Evolutionary conservation across 148 eudicot species (phyloP).

Genomic region (Linanthus parryae): DNA sequence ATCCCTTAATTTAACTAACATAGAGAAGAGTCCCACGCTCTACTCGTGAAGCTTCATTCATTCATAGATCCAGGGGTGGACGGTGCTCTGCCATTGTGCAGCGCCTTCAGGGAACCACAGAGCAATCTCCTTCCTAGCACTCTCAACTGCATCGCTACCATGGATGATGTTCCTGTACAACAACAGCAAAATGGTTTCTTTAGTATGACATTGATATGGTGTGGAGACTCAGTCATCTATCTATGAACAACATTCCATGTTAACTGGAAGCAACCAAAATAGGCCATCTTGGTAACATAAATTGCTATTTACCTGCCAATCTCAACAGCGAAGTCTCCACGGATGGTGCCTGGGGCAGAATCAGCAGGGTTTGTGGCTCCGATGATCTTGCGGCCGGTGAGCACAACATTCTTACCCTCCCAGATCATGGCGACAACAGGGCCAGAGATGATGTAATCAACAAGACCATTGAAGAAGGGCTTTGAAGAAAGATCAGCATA

Average conservation of each 20-base stretch:
- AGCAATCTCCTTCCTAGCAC: conserved; percentile 84
- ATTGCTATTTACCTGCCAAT: conserved; percentile 61
- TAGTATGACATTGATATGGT: background rate
- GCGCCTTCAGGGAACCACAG: conserved; percentile 90
- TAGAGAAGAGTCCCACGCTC: too few relatives aligned
- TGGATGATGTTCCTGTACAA: conserved; percentile 72
- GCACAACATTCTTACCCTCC: conserved; percentile 85
- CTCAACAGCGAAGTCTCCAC: conserved; percentile 87
- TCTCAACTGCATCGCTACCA: conserved; percentile 85
- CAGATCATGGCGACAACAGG: conserved; percentile 97
- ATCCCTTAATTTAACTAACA: too few relatives aligned
- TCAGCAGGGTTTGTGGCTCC: conserved; percentile 93
- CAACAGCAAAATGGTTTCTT: background rate
- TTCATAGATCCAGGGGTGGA: conserved; percentile 78
- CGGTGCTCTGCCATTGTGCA: conserved; percentile 76
- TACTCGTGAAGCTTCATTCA: too few relatives aligned
- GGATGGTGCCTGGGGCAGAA: conserved; percentile 93
- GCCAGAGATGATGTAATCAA: conserved; percentile 85
- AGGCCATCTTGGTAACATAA: background rate
- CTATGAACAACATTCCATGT: background rate
- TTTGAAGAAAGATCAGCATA: conserved; percentile 79
- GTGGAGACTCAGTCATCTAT: background rate
- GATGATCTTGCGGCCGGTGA: conserved; percentile 83
- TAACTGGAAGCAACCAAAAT: background rate
- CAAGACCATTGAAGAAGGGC: conserved; percentile 80